A percentile compares a stretch with the other conserved stretches of the same genome.
These are phyloP conservation scores for Citrus reticulata DNA, from an alignment of 345 rosid genomes.

Conservation along the genomic window DNA sequence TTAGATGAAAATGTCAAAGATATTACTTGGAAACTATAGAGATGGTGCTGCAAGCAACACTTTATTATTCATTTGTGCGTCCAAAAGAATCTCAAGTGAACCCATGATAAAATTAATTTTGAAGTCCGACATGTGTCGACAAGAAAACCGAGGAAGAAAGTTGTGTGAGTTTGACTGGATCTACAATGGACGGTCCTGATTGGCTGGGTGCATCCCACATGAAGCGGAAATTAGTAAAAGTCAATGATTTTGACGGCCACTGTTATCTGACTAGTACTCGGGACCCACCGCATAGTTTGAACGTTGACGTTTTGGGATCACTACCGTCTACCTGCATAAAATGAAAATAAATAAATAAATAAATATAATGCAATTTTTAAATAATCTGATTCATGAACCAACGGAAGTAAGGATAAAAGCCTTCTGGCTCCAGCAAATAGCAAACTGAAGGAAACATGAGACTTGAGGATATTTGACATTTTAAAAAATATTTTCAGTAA, in stretches of 20 bases:
- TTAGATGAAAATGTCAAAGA: not conserved
- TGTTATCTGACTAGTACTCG: not conserved
- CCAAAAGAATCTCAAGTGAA: not conserved
- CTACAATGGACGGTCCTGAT: slow-evolving; percentile 13
- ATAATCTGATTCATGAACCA: no score
- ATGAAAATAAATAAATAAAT: not conserved
- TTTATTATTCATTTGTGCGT: not conserved
- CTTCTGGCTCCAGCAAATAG: no score
- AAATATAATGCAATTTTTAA: not conserved
- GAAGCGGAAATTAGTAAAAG: slow-evolving; percentile 4
- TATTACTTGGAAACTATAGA: not conserved
- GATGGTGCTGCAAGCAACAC: not conserved
- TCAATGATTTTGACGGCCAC: slow-evolving; percentile 25
- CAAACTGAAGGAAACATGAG: no score
- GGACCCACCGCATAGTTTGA: not conserved
- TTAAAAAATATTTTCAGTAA: no score
- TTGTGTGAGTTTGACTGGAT: slow-evolving; percentile 17
- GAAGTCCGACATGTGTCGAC: slow-evolving; percentile 1
- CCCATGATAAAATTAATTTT: not conserved
- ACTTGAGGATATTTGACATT: no score
- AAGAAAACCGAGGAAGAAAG: not conserved
- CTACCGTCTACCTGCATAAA: no score
- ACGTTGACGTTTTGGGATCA: not conserved
- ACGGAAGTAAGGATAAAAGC: no score
- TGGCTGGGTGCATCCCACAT: slow-evolving; percentile 13